Conservation (phyloP, 2,329 filamentous ascomycete species). For the Pochonia chlamydosporia region DNA sequence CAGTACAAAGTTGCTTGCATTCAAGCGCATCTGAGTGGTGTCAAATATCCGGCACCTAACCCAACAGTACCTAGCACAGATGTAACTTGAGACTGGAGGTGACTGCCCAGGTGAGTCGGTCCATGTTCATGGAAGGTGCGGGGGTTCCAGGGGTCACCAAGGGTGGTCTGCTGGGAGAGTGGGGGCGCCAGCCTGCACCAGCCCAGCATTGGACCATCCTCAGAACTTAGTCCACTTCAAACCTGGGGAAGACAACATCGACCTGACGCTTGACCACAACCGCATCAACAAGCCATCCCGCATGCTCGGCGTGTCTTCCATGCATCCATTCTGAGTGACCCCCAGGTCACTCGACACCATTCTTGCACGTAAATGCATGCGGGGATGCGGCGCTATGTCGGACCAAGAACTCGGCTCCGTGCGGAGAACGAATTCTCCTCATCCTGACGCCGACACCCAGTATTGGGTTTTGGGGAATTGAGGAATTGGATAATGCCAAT, state of each 20-base stretch:
- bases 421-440: constrained; percentile 2
- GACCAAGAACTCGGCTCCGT: constrained; percentile 3
- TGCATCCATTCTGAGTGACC: constrained; percentile 1
- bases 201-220: too few relatives aligned
- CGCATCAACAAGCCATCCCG: neutral
- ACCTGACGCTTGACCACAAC: neutral
- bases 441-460: constrained; percentile 7
- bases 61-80: neutral
- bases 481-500: too few relatives aligned
- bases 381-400: neutral
- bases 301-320: constrained; percentile 1
- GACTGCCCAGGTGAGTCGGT: too few relatives aligned
- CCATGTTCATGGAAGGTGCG: too few relatives aligned
- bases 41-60: neutral
- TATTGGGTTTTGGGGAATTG: too few relatives aligned
- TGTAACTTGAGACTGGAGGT: too few relatives aligned
- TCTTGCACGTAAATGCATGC: neutral
- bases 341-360: neutral
- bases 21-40: neutral
- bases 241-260: neutral
- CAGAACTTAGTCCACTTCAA: too few relatives aligned
- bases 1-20: neutral
- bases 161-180: too few relatives aligned
- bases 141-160: constrained; percentile 8
- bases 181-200: too few relatives aligned